Evolutionary conservation across 2,329 filamentous ascomycete genomes (phyloP).

Genomic region (Monilinia fructicola): DNA sequence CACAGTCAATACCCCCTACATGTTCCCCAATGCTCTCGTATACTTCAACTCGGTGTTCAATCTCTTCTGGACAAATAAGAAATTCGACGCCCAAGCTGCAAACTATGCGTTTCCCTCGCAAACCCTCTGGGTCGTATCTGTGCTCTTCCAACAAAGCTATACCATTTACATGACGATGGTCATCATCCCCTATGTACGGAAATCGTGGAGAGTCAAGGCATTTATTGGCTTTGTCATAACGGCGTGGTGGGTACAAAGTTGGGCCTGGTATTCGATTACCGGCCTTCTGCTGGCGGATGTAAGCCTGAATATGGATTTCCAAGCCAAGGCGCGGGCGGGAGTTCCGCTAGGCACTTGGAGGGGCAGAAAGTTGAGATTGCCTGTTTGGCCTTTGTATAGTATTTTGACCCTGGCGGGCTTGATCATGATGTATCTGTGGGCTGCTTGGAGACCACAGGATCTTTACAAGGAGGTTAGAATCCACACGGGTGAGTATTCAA

Average conservation of each 20-base stretch:
- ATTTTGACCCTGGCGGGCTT: conserved; percentile 38
- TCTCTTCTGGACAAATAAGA: conserved; percentile 47
- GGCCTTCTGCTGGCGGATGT: conserved; percentile 46
- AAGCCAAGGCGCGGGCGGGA: conserved; percentile 33
- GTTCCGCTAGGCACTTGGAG: conserved; percentile 27
- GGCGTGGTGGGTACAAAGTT: conserved; percentile 49
- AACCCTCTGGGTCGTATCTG: conserved; percentile 47
- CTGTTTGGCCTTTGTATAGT: conserved; percentile 42
- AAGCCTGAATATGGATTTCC: conserved; percentile 46
- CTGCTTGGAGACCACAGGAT: conserved; percentile 43
- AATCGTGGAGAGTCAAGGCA: conserved; percentile 27
- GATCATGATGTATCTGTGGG: conserved; percentile 47
- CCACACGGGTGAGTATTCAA: conserved; percentile 46
- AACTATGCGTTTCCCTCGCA: conserved; percentile 46
- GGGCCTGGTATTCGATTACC: conserved; percentile 49
- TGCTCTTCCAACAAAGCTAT: conserved; percentile 48
- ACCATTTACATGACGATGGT: conserved; percentile 52
- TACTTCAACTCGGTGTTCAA: conserved; percentile 50
- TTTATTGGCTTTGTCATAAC: conserved; percentile 43
- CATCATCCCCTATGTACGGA: conserved; percentile 42
- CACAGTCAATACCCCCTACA: conserved; percentile 40
- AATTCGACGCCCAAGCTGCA: conserved; percentile 44
- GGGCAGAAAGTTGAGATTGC: conserved; percentile 27
- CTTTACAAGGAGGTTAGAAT: conserved; percentile 43
- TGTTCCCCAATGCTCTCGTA: conserved; percentile 43